Evolutionary conservation across 345 rosid species (phyloP).

Genomic region (Citrus unshiu): DNA sequence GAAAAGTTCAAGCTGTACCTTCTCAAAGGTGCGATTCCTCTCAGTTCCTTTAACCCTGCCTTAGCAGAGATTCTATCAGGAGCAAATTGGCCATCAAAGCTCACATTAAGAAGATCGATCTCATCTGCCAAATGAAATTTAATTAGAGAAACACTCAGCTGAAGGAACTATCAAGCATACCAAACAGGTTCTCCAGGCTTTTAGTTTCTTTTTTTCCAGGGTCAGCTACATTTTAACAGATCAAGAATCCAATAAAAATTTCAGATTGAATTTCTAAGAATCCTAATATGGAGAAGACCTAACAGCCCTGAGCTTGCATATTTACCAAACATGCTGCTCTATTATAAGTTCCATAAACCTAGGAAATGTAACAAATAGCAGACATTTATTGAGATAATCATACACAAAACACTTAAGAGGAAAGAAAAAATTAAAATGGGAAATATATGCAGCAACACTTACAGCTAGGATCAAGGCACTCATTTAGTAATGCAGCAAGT

Average conservation of each 20-base stretch:
- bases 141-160: slow-evolving; percentile 4
- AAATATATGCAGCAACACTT: slow-evolving; percentile 19
- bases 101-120: slow-evolving; percentile 85
- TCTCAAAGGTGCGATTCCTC: slow-evolving; percentile 66
- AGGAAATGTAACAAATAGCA: not conserved
- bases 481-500: slow-evolving; percentile 77
- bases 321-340: not conserved
- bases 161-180: not conserved
- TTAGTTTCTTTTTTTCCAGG: not conserved
- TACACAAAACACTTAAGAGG: not conserved
- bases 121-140: slow-evolving; percentile 47
- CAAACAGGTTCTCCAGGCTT: not conserved
- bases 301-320: not conserved
- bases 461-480: slow-evolving; percentile 74
- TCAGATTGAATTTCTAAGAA: not conserved
- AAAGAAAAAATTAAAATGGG: slow-evolving; percentile 1
- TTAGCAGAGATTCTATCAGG: slow-evolving; percentile 90
- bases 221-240: not conserved
- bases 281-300: not conserved
- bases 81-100: slow-evolving; percentile 86
- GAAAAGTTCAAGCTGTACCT: slow-evolving; percentile 35
- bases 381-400: not conserved
- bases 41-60: slow-evolving; percentile 70
- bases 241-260: not conserved
- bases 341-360: not conserved